Conservation (phyloP, 768 basidiomycete genomes). For the Nidularia pulvinata region DNA sequence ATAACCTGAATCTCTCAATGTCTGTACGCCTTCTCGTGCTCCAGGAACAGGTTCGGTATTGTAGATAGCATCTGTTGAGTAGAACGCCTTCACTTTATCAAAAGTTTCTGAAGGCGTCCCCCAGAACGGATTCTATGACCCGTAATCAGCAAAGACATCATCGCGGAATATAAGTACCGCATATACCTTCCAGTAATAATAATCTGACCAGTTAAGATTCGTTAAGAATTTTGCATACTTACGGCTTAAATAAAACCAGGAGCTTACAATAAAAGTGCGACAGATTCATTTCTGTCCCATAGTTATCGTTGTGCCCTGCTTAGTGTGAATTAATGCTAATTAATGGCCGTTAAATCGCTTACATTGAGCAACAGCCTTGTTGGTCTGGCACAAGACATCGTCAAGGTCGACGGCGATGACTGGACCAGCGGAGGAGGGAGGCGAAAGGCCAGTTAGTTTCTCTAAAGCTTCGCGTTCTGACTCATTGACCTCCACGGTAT, state of each 20-base stretch:
- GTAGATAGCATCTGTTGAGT: slow-evolving; percentile 47
- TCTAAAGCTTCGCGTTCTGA: slow-evolving; percentile 22
- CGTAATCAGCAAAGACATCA: not conserved
- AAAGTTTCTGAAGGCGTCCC: slow-evolving; percentile 58
- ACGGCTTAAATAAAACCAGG: too few species aligned
- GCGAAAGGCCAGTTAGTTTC: slow-evolving; percentile 8
- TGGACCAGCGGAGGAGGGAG: slow-evolving; percentile 21
- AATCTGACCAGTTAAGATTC: slow-evolving; percentile 35
- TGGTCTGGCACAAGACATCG: slow-evolving; percentile 70
- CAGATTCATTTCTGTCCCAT: slow-evolving; percentile 54
- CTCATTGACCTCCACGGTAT: not conserved
- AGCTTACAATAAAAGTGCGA: slow-evolving; percentile 62
- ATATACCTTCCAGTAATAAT: slow-evolving; percentile 74
- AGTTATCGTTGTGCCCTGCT: slow-evolving; percentile 66
- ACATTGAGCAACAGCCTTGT: slow-evolving; percentile 57
- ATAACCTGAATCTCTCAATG: slow-evolving; percentile 63
- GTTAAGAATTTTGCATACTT: too few species aligned
- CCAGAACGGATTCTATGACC: slow-evolving; percentile 55
- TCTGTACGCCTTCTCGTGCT: slow-evolving; percentile 55
- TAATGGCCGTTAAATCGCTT: slow-evolving; percentile 14
- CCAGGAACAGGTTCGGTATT: slow-evolving; percentile 55
- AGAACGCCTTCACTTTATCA: slow-evolving; percentile 59
- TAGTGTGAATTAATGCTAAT: not conserved
- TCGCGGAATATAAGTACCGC: not conserved
- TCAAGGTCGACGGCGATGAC: slow-evolving; percentile 68